A percentile compares a stretch with the other conserved stretches of the same genome.
phyloP scores from a whole-genome alignment of 768 basidiomycete genomes.

The Megacollybia marginata region DNA sequence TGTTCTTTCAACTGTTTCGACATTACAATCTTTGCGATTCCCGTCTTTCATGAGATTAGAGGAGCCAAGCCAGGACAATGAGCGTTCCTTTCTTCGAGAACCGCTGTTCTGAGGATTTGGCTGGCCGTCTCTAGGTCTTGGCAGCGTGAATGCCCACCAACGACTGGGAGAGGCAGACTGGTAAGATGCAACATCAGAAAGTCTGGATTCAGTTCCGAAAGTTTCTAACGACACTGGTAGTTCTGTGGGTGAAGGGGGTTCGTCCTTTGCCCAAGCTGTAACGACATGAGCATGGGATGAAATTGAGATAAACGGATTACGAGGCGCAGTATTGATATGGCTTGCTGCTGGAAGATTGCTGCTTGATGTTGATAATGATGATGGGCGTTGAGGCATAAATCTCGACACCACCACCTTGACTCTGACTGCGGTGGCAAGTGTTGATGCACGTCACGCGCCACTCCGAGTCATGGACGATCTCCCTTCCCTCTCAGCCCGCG shows the following conservation, averaged over 20 bases:
- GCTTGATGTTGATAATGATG: slow-evolving; percentile 27
- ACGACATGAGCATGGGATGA: slow-evolving; percentile 1
- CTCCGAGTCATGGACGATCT: slow-evolving; percentile 19
- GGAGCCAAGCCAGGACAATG: slow-evolving; percentile 46
- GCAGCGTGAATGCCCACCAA: slow-evolving; percentile 73
- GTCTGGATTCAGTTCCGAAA: slow-evolving; percentile 29
- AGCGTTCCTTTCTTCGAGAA: slow-evolving; percentile 33
- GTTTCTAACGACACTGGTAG: slow-evolving; percentile 22
- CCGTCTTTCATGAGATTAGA: slow-evolving; percentile 29
- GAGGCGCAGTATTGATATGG: slow-evolving; percentile 61
- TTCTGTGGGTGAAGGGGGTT: slow-evolving; percentile 68
- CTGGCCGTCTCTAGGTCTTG: slow-evolving; percentile 28
- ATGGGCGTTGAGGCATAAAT: slow-evolving; percentile 24
- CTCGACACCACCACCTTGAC: slow-evolving; percentile 12
- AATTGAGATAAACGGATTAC: slow-evolving; percentile 25
- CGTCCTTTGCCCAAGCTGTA: slow-evolving; percentile 78
- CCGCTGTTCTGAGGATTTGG: slow-evolving; percentile 7
- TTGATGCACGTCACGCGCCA: no score
- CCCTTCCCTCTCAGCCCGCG: slow-evolving; percentile 64
- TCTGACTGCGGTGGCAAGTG: no score
- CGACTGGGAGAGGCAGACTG: slow-evolving; percentile 45
- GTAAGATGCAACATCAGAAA: slow-evolving; percentile 48
- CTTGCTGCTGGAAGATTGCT: slow-evolving; percentile 37
- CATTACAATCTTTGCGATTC: slow-evolving; percentile 22
- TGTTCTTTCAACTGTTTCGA: slow-evolving; percentile 11